A percentile compares a stretch with the other conserved stretches of the same genome.
Evolutionary conservation across 257 asterid genomes (phyloP).

Genomic region (Jasminum sambac): DNA sequence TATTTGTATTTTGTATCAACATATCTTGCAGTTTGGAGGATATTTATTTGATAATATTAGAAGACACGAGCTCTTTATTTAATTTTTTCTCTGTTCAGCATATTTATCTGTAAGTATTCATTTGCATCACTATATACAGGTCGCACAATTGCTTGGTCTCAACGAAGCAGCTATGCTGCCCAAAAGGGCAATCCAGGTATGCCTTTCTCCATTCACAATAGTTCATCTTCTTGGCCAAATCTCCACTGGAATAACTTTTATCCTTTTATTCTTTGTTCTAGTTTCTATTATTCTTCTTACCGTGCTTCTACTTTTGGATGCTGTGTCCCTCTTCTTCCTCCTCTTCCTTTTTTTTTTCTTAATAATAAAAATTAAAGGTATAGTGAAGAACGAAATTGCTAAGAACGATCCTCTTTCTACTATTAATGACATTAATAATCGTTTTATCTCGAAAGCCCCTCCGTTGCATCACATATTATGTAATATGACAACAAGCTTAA

Average conservation of each 20-base stretch:
- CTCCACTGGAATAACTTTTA: background rate
- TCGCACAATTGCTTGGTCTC: slow-evolving; percentile 80
- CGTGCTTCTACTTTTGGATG: background rate
- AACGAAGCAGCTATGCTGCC: slow-evolving; percentile 77
- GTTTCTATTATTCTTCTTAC: background rate
- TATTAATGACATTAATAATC: background rate
- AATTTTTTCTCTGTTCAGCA: background rate
- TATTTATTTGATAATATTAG: background rate
- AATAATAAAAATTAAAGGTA: no score
- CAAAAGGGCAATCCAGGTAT: slow-evolving; percentile 95
- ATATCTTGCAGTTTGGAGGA: background rate
- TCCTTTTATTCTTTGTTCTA: background rate
- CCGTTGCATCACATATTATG: background rate
- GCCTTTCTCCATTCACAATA: background rate
- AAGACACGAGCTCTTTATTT: background rate
- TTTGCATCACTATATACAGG: slow-evolving; percentile 40
- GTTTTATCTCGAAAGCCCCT: background rate
- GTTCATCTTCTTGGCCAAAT: background rate
- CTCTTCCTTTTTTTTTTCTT: no score
- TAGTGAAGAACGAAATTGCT: background rate
- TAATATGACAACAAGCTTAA: background rate
- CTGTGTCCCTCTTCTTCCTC: background rate
- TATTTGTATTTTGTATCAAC: background rate
- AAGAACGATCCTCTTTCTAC: background rate
- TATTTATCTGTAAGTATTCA: background rate